Evolutionary conservation across 2,329 filamentous ascomycete species (phyloP).

Genomic region (Knufia fluminis): DNA sequence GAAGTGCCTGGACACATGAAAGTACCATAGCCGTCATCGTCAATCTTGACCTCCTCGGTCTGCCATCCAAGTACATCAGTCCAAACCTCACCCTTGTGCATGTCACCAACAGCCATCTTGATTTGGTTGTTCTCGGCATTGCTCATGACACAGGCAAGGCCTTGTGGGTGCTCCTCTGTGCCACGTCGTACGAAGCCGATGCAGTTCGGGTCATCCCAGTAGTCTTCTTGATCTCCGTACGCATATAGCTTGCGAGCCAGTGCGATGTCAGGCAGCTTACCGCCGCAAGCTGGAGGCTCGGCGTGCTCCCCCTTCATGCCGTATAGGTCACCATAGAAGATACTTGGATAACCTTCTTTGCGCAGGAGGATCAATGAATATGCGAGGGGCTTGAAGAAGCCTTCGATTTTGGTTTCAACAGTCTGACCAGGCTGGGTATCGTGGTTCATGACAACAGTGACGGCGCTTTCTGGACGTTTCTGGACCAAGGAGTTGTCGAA

Average conservation of each 20-base stretch:
- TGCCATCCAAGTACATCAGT: conserved; percentile 49
- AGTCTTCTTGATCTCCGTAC: conserved; percentile 51
- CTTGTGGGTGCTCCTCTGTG: conserved; percentile 35
- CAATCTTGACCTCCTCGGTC: conserved; percentile 45
- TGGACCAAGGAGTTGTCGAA: conserved; percentile 50
- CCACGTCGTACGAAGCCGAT: conserved; percentile 50
- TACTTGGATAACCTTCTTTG: conserved; percentile 48
- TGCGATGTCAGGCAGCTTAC: conserved; percentile 46
- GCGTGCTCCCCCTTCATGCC: conserved; percentile 39
- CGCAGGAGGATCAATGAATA: conserved; percentile 58
- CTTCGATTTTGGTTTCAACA: conserved; percentile 44
- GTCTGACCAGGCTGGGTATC: conserved; percentile 23
- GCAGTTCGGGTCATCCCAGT: conserved; percentile 47
- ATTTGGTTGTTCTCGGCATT: conserved; percentile 39
- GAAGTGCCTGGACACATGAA: conserved; percentile 43
- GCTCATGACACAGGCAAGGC: conserved; percentile 44
- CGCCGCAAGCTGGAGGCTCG: conserved; percentile 42
- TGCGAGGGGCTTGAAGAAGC: conserved; percentile 56
- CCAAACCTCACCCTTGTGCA: conserved; percentile 50
- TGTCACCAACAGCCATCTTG: conserved; percentile 48
- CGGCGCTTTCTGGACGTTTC: conserved; percentile 41
- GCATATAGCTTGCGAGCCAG: conserved; percentile 52
- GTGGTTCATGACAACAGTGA: conserved; percentile 53
- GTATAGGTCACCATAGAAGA: conserved; percentile 57
- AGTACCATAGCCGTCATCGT: conserved; percentile 43